These are phyloP conservation scores for Gracilaria domingensis DNA, from an alignment of 23 red algal species.

Conservation along the genomic window DNA sequence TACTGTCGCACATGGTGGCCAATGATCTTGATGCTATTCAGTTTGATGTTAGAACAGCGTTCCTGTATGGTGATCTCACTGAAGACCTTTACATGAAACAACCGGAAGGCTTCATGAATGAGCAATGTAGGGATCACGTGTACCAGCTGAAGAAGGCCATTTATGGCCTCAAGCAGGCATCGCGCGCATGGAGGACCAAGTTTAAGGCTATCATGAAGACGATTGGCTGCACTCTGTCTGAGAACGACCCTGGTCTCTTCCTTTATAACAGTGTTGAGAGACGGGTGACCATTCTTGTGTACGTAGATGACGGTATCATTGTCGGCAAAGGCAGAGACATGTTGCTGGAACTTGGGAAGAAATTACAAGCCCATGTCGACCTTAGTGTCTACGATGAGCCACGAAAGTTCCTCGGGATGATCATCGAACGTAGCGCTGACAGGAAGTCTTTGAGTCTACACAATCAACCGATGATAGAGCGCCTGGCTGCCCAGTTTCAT, in stretches of 20 bases:
- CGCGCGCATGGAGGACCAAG: neutral
- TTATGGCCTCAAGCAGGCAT: conserved; percentile 26
- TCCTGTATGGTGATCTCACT: neutral
- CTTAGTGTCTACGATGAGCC: neutral
- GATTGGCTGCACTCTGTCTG: neutral
- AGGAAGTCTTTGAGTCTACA: neutral
- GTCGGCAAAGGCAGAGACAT: neutral
- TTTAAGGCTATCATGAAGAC: neutral
- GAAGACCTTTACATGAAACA: conserved; percentile 27
- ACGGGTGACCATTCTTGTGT: neutral
- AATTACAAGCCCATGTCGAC: neutral
- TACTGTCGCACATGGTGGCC: neutral
- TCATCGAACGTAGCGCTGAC: neutral
- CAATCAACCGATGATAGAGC: neutral
- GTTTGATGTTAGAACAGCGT: conserved; percentile 8
- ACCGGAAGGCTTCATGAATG: neutral
- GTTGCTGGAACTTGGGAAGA: neutral
- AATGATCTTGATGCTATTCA: neutral
- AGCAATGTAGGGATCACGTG: neutral
- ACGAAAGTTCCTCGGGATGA: neutral
- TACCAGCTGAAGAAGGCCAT: neutral
- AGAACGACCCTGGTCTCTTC: neutral
- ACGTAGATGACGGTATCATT: neutral
- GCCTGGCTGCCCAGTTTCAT: neutral
- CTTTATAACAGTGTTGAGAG: no score